phyloP scores from a whole-genome alignment of 164 flowering plant species.

The Nelumbo lutea region DNA sequence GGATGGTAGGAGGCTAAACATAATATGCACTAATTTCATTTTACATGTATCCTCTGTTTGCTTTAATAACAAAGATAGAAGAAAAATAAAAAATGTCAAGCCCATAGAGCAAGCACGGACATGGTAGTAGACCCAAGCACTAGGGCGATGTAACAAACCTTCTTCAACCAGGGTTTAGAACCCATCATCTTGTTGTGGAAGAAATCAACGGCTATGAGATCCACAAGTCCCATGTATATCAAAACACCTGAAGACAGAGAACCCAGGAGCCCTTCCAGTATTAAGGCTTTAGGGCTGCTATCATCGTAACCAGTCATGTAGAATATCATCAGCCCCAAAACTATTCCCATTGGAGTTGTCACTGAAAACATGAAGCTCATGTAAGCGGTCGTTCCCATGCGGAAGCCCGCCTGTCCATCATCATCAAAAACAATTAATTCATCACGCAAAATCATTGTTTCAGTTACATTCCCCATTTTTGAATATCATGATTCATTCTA shows the following conservation, averaged over 20 bases:
- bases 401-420: constrained; percentile 56
- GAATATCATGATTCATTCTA: too few relatives aligned
- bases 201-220: constrained; percentile 66
- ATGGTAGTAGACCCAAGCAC: constrained; percentile 65
- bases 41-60: too few relatives aligned
- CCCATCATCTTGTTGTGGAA: constrained; percentile 67
- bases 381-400: constrained; percentile 47
- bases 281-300: constrained; percentile 49
- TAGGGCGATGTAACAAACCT: constrained; percentile 46
- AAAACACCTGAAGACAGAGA: constrained; percentile 62
- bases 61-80: not conserved
- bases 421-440: not conserved
- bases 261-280: constrained; percentile 63
- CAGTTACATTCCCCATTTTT: too few relatives aligned
- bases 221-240: constrained; percentile 77
- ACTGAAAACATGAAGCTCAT: constrained; percentile 76
- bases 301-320: constrained; percentile 60
- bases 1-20: too few relatives aligned
- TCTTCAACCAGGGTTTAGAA: constrained; percentile 38
- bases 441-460: too few relatives aligned
- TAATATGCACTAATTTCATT: too few relatives aligned
- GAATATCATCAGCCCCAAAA: constrained; percentile 59
- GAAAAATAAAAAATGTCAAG: constrained; percentile 7
- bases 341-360: constrained; percentile 71
- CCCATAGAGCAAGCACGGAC: constrained; percentile 72